These are phyloP conservation scores for Penicillium psychrofluorescens DNA, from an alignment of 495 filamentous ascomycete genomes.

Conservation along the genomic window DNA sequence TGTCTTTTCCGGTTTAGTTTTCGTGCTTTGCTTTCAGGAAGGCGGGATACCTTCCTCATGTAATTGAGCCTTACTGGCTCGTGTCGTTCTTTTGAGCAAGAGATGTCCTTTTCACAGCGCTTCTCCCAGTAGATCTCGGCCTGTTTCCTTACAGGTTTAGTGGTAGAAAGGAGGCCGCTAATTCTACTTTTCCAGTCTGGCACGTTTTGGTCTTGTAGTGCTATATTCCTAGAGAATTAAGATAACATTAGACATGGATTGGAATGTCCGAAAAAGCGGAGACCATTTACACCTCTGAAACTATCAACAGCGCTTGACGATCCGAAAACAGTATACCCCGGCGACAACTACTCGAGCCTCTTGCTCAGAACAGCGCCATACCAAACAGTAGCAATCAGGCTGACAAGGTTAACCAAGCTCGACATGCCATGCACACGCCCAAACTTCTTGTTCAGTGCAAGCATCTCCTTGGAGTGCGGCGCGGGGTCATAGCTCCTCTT, in stretches of 20 bases:
- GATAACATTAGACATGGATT: too few species aligned
- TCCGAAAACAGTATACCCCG: neutral
- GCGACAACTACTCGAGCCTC: slow-evolving; percentile 32
- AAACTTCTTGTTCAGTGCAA: slow-evolving; percentile 72
- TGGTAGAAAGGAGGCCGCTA: too few species aligned
- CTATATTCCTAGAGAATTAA: too few species aligned
- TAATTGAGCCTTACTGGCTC: neutral
- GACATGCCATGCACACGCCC: slow-evolving; percentile 70
- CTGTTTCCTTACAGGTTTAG: too few species aligned
- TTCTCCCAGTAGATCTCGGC: neutral
- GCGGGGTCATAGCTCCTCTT: slow-evolving; percentile 71
- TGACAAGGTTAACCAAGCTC: slow-evolving; percentile 64
- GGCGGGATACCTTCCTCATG: too few species aligned
- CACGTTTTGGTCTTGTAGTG: too few species aligned
- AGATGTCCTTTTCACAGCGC: neutral
- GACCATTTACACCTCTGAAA: too few species aligned
- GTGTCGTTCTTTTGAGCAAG: neutral
- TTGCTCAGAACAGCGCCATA: slow-evolving; percentile 68
- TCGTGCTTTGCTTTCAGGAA: too few species aligned
- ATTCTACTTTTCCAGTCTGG: too few species aligned
- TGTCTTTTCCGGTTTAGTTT: too few species aligned
- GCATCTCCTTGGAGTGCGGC: slow-evolving; percentile 76
- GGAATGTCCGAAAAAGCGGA: too few species aligned
- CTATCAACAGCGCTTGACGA: too few species aligned
- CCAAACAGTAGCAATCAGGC: slow-evolving; percentile 55